These are phyloP conservation scores for Trametes villosa DNA, from an alignment of 768 basidiomycete genomes.

Conservation along the genomic window DNA sequence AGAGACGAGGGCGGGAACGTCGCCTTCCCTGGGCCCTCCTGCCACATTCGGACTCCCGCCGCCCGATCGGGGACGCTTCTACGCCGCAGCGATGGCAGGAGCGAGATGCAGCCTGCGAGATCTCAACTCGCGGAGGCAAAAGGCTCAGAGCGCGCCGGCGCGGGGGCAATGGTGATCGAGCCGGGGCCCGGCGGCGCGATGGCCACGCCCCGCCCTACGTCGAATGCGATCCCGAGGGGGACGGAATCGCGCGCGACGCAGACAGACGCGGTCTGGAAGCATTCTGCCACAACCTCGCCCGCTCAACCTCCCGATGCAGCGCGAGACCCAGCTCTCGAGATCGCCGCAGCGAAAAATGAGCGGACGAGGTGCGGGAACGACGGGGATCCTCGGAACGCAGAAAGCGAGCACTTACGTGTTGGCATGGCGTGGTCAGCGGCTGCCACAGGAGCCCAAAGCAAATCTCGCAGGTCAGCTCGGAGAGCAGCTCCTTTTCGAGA, in stretches of 20 bases:
- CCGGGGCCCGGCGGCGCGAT: background rate
- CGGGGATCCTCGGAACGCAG: constrained; percentile 4
- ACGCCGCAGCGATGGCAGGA: background rate
- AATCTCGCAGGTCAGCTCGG: constrained; percentile 88
- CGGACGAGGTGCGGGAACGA: background rate
- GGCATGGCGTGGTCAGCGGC: constrained; percentile 92
- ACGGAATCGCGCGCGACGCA: constrained; percentile 10
- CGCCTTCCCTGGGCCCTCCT: background rate
- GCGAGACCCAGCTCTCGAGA: background rate
- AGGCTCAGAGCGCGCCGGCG: background rate
- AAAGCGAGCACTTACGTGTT: constrained; percentile 67
- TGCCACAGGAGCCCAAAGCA: constrained; percentile 84
- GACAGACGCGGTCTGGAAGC: background rate
- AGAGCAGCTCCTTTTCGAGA: constrained; percentile 64
- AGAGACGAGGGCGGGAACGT: background rate
- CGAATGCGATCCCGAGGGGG: constrained; percentile 4
- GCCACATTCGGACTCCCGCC: constrained; percentile 6
- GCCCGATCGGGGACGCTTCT: constrained; percentile 9
- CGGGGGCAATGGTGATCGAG: background rate
- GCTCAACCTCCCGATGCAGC: background rate
- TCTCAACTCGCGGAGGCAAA: constrained; percentile 10
- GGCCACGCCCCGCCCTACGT: background rate
- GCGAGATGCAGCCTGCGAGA: constrained; percentile 7
- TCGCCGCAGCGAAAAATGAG: background rate
- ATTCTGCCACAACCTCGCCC: background rate